Evolutionary conservation across 1,139 yeast genomes (phyloP), one percentile per base, ranked within the genome.

Genomic region (Saccharomycopsis hybrid): DNA sequence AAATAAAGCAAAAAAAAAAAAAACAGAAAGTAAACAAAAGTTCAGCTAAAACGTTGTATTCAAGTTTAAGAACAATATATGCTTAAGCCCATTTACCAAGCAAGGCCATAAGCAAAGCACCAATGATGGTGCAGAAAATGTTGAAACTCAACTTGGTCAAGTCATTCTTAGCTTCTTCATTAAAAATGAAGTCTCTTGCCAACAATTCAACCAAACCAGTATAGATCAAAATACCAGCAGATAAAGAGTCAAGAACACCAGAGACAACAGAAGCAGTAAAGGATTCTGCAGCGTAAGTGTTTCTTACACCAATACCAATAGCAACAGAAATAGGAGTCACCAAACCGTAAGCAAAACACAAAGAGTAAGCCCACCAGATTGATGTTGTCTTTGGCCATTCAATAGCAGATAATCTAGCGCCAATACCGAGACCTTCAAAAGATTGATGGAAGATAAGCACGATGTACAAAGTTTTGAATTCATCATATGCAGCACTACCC

Each of bases 341-440:
- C n/a, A 88, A 54, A 2, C 85, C 77, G 65, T 79, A 89, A 2
- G 74, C 82, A 3, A 71, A 37, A 36, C 80, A 81, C 56, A 82
- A 67, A 1, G 74, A 45, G 78, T 83, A 82, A 18, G 90, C 89
- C 63, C 61, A 65, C 41, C 58, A 54, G 60, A 72, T 73, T 44
- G 66, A 65, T 5, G 64, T 55, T n/a, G 7, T 24, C 30, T 66
- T 63, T 31, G 86, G 84, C 89, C 92, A 86, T 38, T 74, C 70
- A 3, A 86, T 79, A 28, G 77, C 74, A 1, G 96, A 88, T 52
- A 89, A 74, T 64, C 97, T 77, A 5, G 95, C 78, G 48, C 97
- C 97, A 60, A 89, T 73, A 59, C 96, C 97, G 51, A 89, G 73
- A 51, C 97, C 97, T 71, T 89, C 97, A 65, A 89, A 89, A 70